Percentiles rank a stretch among this genome's conserved stretches.
Evolutionary conservation across 2,329 filamentous ascomycete species (phyloP).

Genomic region (Colletotrichum sidae): DNA sequence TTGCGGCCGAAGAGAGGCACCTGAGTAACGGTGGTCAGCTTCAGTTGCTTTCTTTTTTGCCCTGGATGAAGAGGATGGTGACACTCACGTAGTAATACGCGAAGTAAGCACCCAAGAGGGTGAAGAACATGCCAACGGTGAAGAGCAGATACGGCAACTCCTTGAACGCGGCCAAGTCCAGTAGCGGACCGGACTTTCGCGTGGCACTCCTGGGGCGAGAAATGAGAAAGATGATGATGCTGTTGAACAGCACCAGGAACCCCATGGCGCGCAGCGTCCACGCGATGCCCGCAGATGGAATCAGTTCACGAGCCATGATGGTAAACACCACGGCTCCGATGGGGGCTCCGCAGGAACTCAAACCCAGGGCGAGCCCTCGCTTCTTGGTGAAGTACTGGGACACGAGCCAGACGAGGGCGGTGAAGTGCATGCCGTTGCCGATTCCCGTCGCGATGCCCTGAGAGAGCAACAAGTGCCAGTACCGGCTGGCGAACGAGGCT

Average conservation of each 20-base stretch:
- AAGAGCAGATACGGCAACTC: slow-evolving; percentile 32
- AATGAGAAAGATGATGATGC: slow-evolving; percentile 23
- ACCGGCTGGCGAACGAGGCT: slow-evolving; percentile 54
- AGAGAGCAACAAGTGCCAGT: slow-evolving; percentile 62
- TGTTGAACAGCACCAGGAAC: slow-evolving; percentile 76
- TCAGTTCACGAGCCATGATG: slow-evolving; percentile 62
- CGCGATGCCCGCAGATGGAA: slow-evolving; percentile 64
- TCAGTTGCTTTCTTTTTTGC: neutral
- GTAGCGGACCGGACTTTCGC: slow-evolving; percentile 16
- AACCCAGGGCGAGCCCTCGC: slow-evolving; percentile 66
- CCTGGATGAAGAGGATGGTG: neutral
- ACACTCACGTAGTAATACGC: slow-evolving; percentile 31
- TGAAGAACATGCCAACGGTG: slow-evolving; percentile 36
- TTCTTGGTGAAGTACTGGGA: slow-evolving; percentile 68
- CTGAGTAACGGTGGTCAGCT: neutral
- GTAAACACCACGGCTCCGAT: slow-evolving; percentile 66
- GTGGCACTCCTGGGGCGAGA: slow-evolving; percentile 18
- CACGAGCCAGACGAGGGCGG: slow-evolving; percentile 67
- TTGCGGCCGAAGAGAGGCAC: slow-evolving; percentile 25
- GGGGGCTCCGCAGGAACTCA: slow-evolving; percentile 67
- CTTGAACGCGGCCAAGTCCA: slow-evolving; percentile 32
- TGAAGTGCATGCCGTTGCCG: slow-evolving; percentile 65
- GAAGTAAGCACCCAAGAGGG: slow-evolving; percentile 31
- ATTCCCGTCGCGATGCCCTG: slow-evolving; percentile 65
- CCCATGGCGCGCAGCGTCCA: slow-evolving; percentile 72